phyloP scores from a whole-genome alignment of 2,329 filamentous ascomycete species.

The Alternaria solani region DNA sequence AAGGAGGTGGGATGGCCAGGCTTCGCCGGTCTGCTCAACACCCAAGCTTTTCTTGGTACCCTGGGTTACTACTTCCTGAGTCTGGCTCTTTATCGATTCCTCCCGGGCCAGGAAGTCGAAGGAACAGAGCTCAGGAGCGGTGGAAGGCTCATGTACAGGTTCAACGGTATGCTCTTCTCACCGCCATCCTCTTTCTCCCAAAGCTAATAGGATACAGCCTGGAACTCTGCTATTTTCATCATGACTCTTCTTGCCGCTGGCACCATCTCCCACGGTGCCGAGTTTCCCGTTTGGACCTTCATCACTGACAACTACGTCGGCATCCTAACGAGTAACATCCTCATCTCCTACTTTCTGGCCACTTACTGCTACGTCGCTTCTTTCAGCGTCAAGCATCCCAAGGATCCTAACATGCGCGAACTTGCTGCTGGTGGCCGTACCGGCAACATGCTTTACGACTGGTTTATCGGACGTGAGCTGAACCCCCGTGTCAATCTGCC shows the following conservation, averaged over 20 bases:
- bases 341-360: conserved; percentile 77
- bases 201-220: conserved; percentile 61
- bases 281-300: conserved; percentile 90
- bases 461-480: conserved; percentile 94
- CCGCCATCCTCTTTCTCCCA: conserved; percentile 9
- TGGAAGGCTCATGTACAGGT: conserved; percentile 80
- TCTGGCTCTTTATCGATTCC: conserved; percentile 74
- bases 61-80: conserved; percentile 81
- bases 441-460: conserved; percentile 91
- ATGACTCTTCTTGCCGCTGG: conserved; percentile 76
- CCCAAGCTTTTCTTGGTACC: conserved; percentile 72
- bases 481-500: conserved; percentile 86
- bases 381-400: conserved; percentile 77
- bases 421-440: conserved; percentile 82
- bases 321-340: conserved; percentile 81
- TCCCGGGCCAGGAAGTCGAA: conserved; percentile 76
- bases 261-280: conserved; percentile 76
- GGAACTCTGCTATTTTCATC: conserved; percentile 77
- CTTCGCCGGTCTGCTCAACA: conserved; percentile 73
- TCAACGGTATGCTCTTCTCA: conserved; percentile 59
- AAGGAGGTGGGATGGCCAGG: conserved; percentile 86
- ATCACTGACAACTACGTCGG: conserved; percentile 91
- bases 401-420: conserved; percentile 75
- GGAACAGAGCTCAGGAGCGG: conserved; percentile 76
- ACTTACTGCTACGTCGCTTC: conserved; percentile 82